Evolutionary conservation across 2,329 filamentous ascomycete genomes (phyloP), one percentile per base, ranked within the genome.

Genomic region (Trichophyton schoenleinii): DNA sequence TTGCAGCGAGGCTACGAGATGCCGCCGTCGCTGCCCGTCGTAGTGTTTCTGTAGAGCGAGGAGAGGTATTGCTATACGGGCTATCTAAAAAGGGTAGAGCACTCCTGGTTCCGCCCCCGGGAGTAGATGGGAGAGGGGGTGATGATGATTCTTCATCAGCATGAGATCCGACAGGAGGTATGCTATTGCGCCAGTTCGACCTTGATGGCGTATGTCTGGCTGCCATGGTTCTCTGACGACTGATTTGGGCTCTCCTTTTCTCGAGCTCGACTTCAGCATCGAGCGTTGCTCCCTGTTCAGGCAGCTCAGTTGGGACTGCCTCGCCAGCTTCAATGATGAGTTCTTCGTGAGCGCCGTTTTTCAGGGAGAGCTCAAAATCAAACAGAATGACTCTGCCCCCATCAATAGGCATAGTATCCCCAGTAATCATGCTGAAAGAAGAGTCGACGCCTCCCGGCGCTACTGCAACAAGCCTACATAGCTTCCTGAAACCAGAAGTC

Each of bases 201-300:
- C 25, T 13, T 20, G 18, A 15, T 8, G 57, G 38, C 9, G 42
- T 11, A 34, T 34, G 18, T 25, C 57, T 13, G 15, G 52, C 58
- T 18, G 62, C 80, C 73, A 68, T 75, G 71, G 62, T 77, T 67
- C 79, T 80, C 65, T 81, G 78, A 59, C 80, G 81, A 67, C 86
- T 83, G 41, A 86, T 81, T 15, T 88, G 85, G 2, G 88, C 91
- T 65, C 88, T 80, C 64, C 87, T 81, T 66, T 88, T 82, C 58
- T 89, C 87, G 67, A 92, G 84, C 64, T 88, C 89, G 20, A 94
- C 88, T 70, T 91, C 88, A 0, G 85, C 83, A 61, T 87, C 88
- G 62, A 92, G 78, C 67, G 89, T 88, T 22, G 87, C 83, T 64
- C 82, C 81, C 67, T 89, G 87, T 69, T 92, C 89, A 66, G 86